A percentile compares a stretch with the other conserved stretches of the same genome.
phyloP scores from a whole-genome alignment of 2,329 filamentous ascomycete genomes.

The Fusarium sp. region DNA sequence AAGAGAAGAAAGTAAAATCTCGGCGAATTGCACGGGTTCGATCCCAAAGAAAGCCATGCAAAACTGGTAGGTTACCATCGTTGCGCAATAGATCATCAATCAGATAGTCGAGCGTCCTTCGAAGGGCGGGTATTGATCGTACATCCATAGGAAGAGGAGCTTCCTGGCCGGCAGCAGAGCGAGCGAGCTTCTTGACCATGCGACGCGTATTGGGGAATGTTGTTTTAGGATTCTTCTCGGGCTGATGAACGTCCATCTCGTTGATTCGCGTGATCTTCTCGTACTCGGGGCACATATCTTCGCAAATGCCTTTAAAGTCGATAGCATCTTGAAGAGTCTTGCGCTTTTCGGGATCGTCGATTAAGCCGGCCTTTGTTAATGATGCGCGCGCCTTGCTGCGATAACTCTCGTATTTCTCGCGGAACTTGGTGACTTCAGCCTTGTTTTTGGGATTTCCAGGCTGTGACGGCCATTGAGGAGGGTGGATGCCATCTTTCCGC shows the following conservation, averaged over 20 bases:
- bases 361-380: slow-evolving; percentile 71
- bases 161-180: slow-evolving; percentile 78
- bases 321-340: slow-evolving; percentile 75
- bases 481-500: slow-evolving; percentile 67
- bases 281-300: slow-evolving; percentile 79
- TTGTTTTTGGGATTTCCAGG: slow-evolving; percentile 68
- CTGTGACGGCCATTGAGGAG: slow-evolving; percentile 70
- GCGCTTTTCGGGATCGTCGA: slow-evolving; percentile 76
- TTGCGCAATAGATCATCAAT: slow-evolving; percentile 71
- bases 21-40: slow-evolving; percentile 77
- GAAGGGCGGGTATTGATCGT: slow-evolving; percentile 71
- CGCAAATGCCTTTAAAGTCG: slow-evolving; percentile 77
- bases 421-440: slow-evolving; percentile 67
- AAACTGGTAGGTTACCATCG: slow-evolving; percentile 67
- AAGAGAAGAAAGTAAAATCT: slow-evolving; percentile 78
- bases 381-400: slow-evolving; percentile 70
- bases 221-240: slow-evolving; percentile 66
- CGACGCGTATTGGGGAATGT: slow-evolving; percentile 64
- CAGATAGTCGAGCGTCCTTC: slow-evolving; percentile 74
- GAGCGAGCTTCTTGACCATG: slow-evolving; percentile 78
- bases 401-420: slow-evolving; percentile 71
- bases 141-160: slow-evolving; percentile 78
- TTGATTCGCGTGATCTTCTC: slow-evolving; percentile 75
- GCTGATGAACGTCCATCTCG: slow-evolving; percentile 70
- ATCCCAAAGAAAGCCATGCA: slow-evolving; percentile 79